phyloP scores from a whole-genome alignment of 345 rosid genomes.

The Aegle marmelos region DNA sequence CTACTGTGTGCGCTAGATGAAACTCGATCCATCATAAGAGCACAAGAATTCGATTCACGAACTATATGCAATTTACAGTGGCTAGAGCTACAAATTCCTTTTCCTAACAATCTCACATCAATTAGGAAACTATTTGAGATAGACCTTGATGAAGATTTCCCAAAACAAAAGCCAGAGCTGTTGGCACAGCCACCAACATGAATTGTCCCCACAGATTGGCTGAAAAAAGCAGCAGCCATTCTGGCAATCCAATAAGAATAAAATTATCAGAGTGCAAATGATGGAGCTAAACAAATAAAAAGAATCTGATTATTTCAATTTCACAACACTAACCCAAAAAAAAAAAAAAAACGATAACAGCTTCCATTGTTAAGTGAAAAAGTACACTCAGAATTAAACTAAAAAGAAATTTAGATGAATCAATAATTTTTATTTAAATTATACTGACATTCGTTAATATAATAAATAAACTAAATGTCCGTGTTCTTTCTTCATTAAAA shows the following conservation, averaged over 20 bases:
- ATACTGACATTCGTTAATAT: neutral
- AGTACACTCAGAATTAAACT: neutral
- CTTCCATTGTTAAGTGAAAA: neutral
- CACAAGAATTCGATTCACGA: conserved; percentile 6
- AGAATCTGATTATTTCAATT: neutral
- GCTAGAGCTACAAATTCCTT: conserved; percentile 8
- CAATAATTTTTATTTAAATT: neutral
- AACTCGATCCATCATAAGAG: conserved; percentile 12
- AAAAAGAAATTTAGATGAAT: neutral
- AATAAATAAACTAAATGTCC: neutral
- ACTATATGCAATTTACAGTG: conserved; percentile 1
- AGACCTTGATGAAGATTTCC: conserved; percentile 7
- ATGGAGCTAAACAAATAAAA: neutral
- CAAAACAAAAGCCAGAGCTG: conserved; percentile 1
- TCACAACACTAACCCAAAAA: neutral
- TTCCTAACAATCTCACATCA: neutral
- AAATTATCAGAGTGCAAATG: neutral
- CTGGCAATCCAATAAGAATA: neutral
- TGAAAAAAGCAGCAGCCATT: conserved; percentile 9
- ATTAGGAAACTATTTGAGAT: conserved; percentile 16
- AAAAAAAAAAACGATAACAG: too few relatives aligned
- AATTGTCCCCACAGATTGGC: conserved; percentile 11
- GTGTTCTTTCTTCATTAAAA: neutral
- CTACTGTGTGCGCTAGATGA: neutral
- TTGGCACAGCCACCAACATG: conserved; percentile 6